Base-by-base conservation (phyloP, 768 basidiomycete genomes). In the Suillus americanus region DNA sequence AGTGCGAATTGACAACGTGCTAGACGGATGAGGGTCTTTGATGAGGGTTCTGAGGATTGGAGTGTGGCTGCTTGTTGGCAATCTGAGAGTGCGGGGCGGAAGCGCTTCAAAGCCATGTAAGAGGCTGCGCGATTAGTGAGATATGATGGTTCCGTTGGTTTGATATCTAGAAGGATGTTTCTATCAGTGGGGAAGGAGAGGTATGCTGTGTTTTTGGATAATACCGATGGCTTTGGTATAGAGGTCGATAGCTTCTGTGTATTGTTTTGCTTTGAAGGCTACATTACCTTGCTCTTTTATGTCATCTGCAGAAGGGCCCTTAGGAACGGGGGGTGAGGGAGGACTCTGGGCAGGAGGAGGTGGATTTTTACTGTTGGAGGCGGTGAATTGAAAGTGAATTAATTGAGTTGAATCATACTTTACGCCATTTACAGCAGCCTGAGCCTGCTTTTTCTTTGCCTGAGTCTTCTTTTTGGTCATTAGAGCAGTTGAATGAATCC, bases 111-210 rank as follows among this genome's bases (percentile, higher is more conserved):
- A 0, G 87, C 86, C 86, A 96, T 95, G 72, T 89, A 86, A 2
- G 93, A 89, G 0, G 94, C 94, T 0, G 94, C 94, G 35, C 94
- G 87, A 74, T 96, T 96, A 0, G 92, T 92, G 66, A 89, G 80
- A 72, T 90, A 95, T 3, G 90, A 83, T 0, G 93, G 86, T 74
- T 95, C 90, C 4, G 79, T 69, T 0, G 87, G 75, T 65, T 86
- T 86, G 68, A 89, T 77, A 64, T 86, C 87, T 90, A 67, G 35
- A 59, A 61, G 25, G 14, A 13, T 57, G 48, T 33, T 41, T 23
- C 25, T 25, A 54, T 66, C 61, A 64, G 57, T 25, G 61, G 64
- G 40, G 54, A 45, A 41, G 60, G 70, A 25, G 53, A 35, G 20
- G 14, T 61, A 62, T 16, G 40, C 40, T 41, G 64, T 54, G 41